Percentiles rank a stretch among this genome's conserved stretches.
Evolutionary conservation across 345 rosid species (phyloP).

Genomic region (Litchi chinensis): DNA sequence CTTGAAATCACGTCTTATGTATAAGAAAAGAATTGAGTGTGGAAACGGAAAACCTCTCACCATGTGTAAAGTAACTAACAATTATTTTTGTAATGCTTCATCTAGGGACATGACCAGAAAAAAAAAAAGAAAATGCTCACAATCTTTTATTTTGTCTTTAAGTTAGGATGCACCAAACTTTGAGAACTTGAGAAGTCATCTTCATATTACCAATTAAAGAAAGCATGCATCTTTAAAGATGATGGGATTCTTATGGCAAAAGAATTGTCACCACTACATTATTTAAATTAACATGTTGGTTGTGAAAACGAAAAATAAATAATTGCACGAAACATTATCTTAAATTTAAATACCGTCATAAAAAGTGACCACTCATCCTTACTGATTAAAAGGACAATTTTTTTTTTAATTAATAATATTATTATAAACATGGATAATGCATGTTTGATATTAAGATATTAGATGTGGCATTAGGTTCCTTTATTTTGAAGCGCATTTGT

Average conservation of each 20-base stretch:
- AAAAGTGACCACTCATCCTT: not conserved
- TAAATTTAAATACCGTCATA: not conserved
- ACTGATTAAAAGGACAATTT: not conserved
- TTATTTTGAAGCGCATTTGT: not conserved
- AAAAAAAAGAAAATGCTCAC: too few relatives aligned
- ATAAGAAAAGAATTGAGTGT: too few relatives aligned
- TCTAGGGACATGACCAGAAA: too few relatives aligned
- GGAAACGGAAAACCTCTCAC: too few relatives aligned
- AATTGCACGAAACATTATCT: conserved; percentile 1
- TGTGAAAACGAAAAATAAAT: not conserved
- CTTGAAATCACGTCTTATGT: too few relatives aligned
- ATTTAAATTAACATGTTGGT: not conserved
- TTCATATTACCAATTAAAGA: not conserved
- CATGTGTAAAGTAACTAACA: too few relatives aligned
- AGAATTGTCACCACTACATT: not conserved
- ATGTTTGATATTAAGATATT: too few relatives aligned
- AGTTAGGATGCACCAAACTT: not conserved
- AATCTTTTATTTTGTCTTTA: not conserved
- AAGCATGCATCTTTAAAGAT: not conserved
- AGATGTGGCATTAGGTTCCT: not conserved
- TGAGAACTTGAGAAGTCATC: not conserved
- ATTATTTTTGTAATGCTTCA: too few relatives aligned
- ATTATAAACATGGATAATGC: too few relatives aligned
- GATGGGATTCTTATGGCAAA: conserved; percentile 7
- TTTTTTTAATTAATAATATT: too few relatives aligned